Conservation (phyloP, 306 rosid genomes). For the Fagus crenata region DNA sequence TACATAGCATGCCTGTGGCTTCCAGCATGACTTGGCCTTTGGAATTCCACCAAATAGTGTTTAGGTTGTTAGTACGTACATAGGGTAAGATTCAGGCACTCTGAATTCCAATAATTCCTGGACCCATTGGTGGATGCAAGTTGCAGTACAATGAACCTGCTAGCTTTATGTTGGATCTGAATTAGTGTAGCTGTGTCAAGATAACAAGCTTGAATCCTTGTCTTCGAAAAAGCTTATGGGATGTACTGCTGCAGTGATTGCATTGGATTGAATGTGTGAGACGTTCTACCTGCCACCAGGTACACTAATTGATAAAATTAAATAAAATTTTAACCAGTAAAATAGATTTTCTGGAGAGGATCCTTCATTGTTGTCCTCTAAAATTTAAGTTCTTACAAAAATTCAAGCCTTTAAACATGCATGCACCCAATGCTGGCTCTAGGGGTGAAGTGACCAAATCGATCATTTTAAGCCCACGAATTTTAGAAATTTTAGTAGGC, state of each 20-base stretch:
- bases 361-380: too few species aligned
- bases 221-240: slow-evolving; percentile 25
- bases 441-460: too few species aligned
- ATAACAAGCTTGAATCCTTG: slow-evolving; percentile 36
- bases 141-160: slow-evolving; percentile 45
- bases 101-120: slow-evolving; percentile 39
- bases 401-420: too few species aligned
- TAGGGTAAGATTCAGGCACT: slow-evolving; percentile 28
- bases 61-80: slow-evolving; percentile 6
- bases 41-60: neutral
- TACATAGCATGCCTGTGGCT: too few species aligned
- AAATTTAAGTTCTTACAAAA: too few species aligned
- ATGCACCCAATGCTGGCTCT: too few species aligned
- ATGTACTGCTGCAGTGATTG: slow-evolving; percentile 31
- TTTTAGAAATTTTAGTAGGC: too few species aligned
- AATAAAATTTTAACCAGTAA: too few species aligned
- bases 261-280: neutral
- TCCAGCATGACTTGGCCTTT: neutral
- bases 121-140: slow-evolving; percentile 42
- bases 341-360: too few species aligned
- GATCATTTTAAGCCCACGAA: too few species aligned
- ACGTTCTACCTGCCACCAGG: too few species aligned
- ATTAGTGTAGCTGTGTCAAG: slow-evolving; percentile 19
- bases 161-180: slow-evolving; percentile 48
- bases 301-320: too few species aligned